phyloP scores from a whole-genome alignment of 192 early-diverging fungal genomes.

The Coemansia sp. region DNA sequence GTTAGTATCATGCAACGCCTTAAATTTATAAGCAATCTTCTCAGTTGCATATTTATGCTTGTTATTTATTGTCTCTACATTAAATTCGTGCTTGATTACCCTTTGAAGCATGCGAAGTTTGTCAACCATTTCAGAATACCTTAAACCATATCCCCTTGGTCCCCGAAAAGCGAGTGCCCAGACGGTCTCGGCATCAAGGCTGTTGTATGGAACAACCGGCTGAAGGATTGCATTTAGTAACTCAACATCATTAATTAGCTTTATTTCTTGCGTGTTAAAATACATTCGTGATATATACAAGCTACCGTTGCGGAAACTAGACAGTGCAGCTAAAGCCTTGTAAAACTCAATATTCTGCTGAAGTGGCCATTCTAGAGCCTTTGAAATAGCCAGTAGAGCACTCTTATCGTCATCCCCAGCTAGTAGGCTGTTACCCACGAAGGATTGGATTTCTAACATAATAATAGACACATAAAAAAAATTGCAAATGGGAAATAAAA shows the following conservation, averaged over 20 bases:
- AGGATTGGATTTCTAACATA: background rate
- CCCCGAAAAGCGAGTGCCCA: background rate
- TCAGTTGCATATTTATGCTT: background rate
- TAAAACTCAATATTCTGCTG: background rate
- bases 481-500: background rate
- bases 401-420: too few species aligned
- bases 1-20: background rate
- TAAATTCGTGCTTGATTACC: background rate
- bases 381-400: too few species aligned
- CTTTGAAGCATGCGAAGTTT: background rate
- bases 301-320: background rate
- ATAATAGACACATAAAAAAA: background rate
- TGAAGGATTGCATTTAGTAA: background rate
- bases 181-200: slow-evolving; percentile 3
- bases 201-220: slow-evolving; percentile 3
- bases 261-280: background rate
- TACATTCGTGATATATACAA: background rate
- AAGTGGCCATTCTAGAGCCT: slow-evolving; percentile 1
- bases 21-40: background rate
- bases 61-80: background rate
- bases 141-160: background rate
- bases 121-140: slow-evolving; percentile 1
- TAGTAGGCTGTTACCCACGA: background rate
- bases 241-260: slow-evolving; percentile 3
- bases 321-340: background rate